These are phyloP conservation scores for Apiotrichum gamsii DNA, from an alignment of 1,284 basidiomycete species.

Conservation along the genomic window DNA sequence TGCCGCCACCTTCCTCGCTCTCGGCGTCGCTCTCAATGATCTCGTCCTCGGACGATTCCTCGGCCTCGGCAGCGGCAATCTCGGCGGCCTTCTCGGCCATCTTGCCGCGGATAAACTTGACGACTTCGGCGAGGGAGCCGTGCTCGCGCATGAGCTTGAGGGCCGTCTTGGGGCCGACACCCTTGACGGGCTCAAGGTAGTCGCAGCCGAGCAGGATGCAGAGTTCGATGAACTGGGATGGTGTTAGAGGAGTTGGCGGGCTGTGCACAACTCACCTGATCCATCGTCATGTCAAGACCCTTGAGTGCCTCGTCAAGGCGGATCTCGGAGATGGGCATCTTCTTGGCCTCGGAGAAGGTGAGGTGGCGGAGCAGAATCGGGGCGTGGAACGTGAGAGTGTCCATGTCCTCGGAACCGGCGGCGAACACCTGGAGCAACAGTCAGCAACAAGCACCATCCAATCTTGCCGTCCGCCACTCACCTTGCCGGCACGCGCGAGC, in stretches of 20 bases:
- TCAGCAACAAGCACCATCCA: no score
- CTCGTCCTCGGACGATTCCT: conserved; percentile 17
- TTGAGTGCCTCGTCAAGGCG: conserved; percentile 73
- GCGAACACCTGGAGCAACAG: conserved; percentile 90
- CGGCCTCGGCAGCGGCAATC: conserved; percentile 31
- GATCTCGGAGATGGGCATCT: conserved; percentile 94
- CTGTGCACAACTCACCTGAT: conserved; percentile 62
- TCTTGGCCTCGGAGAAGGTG: conserved; percentile 98
- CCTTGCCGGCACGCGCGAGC: conserved; percentile 88
- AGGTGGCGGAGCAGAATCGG: conserved; percentile 91
- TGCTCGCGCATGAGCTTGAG: conserved; percentile 87
- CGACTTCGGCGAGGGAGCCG: conserved; percentile 69
- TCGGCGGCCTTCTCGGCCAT: conserved; percentile 51
- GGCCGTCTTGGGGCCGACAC: conserved; percentile 67
- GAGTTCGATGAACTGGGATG: conserved; percentile 80
- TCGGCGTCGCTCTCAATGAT: conserved; percentile 37
- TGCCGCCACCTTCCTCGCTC: conserved; percentile 38
- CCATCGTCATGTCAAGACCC: conserved; percentile 87
- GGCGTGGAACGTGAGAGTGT: conserved; percentile 91
- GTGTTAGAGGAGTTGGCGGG: not conserved
- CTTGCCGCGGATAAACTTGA: conserved; percentile 76
- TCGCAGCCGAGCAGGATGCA: conserved; percentile 97
- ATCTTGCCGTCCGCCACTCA: no score
- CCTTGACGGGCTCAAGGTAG: conserved; percentile 67
- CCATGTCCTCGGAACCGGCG: conserved; percentile 99